These are phyloP conservation scores for Quercus wislizeni DNA, from an alignment of 306 rosid species.

Conservation along the genomic window DNA sequence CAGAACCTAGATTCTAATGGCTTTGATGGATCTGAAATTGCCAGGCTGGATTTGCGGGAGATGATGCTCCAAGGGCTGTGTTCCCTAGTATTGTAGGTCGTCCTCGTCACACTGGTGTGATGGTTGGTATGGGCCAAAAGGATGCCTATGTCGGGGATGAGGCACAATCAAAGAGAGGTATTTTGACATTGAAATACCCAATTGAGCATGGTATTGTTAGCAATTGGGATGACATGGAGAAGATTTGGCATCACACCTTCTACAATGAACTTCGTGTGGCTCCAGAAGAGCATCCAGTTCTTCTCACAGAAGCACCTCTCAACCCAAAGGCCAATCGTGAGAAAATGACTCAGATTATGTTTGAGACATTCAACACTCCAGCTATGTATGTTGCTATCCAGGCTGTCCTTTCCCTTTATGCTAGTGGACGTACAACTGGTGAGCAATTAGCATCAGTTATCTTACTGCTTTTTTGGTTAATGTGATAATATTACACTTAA, in stretches of 20 bases:
- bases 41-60: constrained; percentile 98
- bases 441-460: constrained; percentile 15
- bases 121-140: constrained; percentile 99
- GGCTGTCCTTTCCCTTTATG: constrained; percentile 96
- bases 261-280: constrained; percentile 72
- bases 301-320: constrained; percentile 95
- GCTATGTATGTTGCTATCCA: constrained; percentile 98
- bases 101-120: constrained; percentile 95
- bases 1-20: background rate
- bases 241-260: too few relatives aligned
- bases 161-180: constrained; percentile 62
- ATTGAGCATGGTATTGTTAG: constrained; percentile 94
- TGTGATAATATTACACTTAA: background rate
- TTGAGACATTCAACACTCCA: constrained; percentile 92
- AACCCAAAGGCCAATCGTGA: constrained; percentile 97
- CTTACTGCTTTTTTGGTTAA: background rate
- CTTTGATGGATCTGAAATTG: constrained; percentile 6
- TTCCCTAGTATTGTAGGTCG: constrained; percentile 98
- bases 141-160: constrained; percentile 98
- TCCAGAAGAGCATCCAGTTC: constrained; percentile 97
- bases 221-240: constrained; percentile 84
- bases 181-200: constrained; percentile 62
- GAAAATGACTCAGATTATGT: constrained; percentile 97
- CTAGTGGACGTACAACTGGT: constrained; percentile 99
- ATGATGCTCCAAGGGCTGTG: constrained; percentile 98